A percentile compares a stretch with the other conserved stretches of the same genome.
These are phyloP conservation scores for Epichloe gansuensis DNA, from an alignment of 2,329 filamentous ascomycete genomes.

Conservation along the genomic window DNA sequence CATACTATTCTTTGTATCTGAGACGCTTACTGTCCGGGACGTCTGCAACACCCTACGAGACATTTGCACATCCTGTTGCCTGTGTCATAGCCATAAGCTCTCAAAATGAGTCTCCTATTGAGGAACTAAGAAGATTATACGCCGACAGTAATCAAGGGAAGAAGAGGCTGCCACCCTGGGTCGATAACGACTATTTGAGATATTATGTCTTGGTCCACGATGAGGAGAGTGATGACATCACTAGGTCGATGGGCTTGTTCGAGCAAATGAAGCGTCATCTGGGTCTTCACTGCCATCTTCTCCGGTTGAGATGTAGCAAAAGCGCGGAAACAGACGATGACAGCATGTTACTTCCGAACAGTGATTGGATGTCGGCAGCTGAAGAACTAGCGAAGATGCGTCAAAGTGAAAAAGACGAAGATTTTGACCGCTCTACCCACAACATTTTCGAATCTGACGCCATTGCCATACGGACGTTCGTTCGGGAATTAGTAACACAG, in stretches of 20 bases:
- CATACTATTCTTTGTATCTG: slow-evolving; percentile 78
- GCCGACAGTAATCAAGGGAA: slow-evolving; percentile 70
- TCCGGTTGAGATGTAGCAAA: slow-evolving; percentile 73
- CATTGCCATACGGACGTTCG: slow-evolving; percentile 74
- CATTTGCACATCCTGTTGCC: slow-evolving; percentile 87
- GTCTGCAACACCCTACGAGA: slow-evolving; percentile 73
- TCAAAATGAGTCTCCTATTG: slow-evolving; percentile 69
- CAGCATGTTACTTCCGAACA: slow-evolving; percentile 66
- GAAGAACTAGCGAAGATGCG: slow-evolving; percentile 73
- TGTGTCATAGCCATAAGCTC: slow-evolving; percentile 94
- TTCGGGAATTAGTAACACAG: slow-evolving; percentile 90
- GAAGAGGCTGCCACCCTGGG: slow-evolving; percentile 66
- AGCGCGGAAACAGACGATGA: slow-evolving; percentile 88
- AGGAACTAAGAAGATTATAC: slow-evolving; percentile 76
- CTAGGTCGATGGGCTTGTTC: slow-evolving; percentile 77
- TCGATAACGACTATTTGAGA: slow-evolving; percentile 80
- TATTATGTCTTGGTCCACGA: slow-evolving; percentile 97
- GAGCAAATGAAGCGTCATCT: slow-evolving; percentile 99
- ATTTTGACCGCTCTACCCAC: slow-evolving; percentile 57
- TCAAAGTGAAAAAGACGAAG: slow-evolving; percentile 52
- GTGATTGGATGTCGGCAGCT: slow-evolving; percentile 77
- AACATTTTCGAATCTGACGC: slow-evolving; percentile 90
- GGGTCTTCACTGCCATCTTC: slow-evolving; percentile 84
- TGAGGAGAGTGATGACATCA: slow-evolving; percentile 88
- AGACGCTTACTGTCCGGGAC: slow-evolving; percentile 71